These are phyloP conservation scores for Cardamine chenopodiifolia DNA, from an alignment of 345 rosid species.

Conservation along the genomic window DNA sequence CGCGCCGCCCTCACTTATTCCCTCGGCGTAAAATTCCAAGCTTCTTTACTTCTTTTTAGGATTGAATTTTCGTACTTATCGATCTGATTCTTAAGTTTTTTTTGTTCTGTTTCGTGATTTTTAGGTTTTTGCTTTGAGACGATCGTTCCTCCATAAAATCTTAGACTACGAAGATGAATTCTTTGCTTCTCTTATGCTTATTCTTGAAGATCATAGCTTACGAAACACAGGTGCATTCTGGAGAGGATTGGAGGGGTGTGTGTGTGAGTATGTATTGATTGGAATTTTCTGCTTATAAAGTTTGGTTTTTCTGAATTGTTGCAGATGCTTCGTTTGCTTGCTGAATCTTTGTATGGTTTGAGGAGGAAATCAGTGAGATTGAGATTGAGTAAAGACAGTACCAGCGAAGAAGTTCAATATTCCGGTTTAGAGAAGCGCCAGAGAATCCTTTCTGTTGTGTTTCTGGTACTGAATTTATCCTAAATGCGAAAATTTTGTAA, in stretches of 20 bases:
- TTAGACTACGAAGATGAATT: conserved; percentile 96
- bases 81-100: background rate
- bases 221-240: conserved; percentile 74
- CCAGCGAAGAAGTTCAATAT: conserved; percentile 58
- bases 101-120: conserved; percentile 1
- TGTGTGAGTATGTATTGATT: background rate
- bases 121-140: conserved; percentile 91
- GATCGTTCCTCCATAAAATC: conserved; percentile 85
- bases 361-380: conserved; percentile 82
- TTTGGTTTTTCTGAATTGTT: conserved; percentile 10
- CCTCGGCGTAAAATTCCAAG: conserved; percentile 60
- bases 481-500: conserved; percentile 1
- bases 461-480: conserved; percentile 65
- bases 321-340: conserved; percentile 96
- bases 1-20: conserved; percentile 97
- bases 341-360: conserved; percentile 94
- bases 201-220: conserved; percentile 93
- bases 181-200: conserved; percentile 82
- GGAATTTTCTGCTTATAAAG: background rate
- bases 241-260: background rate
- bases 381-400: conserved; percentile 52
- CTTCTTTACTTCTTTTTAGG: background rate
- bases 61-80: background rate
- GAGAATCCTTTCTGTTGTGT: conserved; percentile 83
- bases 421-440: conserved; percentile 82